Evolutionary conservation across 768 basidiomycete genomes (phyloP), one percentile per base, ranked within the genome.

Genomic region (Boletus subcaerulescens): DNA sequence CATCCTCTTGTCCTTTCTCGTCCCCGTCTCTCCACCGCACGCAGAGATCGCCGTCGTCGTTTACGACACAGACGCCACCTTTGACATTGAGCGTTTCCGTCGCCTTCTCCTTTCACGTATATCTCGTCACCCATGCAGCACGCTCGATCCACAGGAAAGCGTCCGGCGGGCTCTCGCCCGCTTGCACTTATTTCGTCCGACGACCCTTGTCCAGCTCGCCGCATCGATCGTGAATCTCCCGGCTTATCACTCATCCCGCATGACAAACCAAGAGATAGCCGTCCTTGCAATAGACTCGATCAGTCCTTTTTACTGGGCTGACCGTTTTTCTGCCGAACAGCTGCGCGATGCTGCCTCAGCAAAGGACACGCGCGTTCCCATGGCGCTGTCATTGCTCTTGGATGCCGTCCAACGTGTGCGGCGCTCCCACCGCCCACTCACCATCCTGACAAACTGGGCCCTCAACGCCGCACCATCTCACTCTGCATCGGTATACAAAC

Each of bases 301-400:
- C 54, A 86, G 85, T 65, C 67, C 88, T 0, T 90, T 86, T 64
- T 82, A 89, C 69, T 93, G 92, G 91, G 57, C 77, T 3, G 91
- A 93, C 66, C 82, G 86, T 40, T 85, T 84, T 64, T 73, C 75
- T 38, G 71, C 72, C 31, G 89, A 91, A 68, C 82, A 83, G 59
- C 57, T 75, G 49, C 78, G 73, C 36, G 57, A 61, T 17, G 53
- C 59, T 38, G 50, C 53, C 35, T 49, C 60, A 35, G 45, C 53
- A 22, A 58, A 33, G n/a, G 41, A 26, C 36, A 55, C 43, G 18
- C 31, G 38, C 51, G 55, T 55, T 53, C 48, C 52, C 56, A 39
- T 45, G 18, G 32, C 50, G 5, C 72, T 62, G 48, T 72, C 80
- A 29, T 9, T 2, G 17, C 68, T 86, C 52, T 59, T 79, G 20